Percentiles rank a stretch among this genome's conserved stretches.
Evolutionary conservation across 495 filamentous ascomycete genomes (phyloP).

Genomic region (Podospora pseudoanserina): DNA sequence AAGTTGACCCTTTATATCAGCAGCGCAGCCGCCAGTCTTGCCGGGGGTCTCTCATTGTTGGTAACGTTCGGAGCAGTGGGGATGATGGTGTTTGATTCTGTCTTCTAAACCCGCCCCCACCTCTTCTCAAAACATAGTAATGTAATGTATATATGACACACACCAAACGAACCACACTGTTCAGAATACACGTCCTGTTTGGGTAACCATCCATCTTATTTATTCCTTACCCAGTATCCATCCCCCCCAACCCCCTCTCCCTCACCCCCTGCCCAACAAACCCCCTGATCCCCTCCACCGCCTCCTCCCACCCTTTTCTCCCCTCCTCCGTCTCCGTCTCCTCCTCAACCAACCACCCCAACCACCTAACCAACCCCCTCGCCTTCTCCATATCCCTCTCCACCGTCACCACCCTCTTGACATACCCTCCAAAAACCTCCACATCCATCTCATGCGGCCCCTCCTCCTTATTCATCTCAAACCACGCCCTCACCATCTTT

Average conservation of each 20-base stretch:
- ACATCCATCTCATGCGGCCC: slow-evolving; percentile 77
- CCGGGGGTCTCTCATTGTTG: not conserved
- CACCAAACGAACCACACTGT: too few relatives aligned
- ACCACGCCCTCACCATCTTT: slow-evolving; percentile 59
- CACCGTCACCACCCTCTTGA: slow-evolving; percentile 62
- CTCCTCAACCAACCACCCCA: slow-evolving; percentile 66
- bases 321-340: slow-evolving; percentile 25
- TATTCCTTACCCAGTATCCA: slow-evolving; percentile 45
- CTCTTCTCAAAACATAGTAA: too few relatives aligned
- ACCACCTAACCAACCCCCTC: slow-evolving; percentile 54
- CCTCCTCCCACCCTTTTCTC: slow-evolving; percentile 41
- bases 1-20: slow-evolving; percentile 32
- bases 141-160: too few relatives aligned
- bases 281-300: slow-evolving; percentile 52
- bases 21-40: not conserved
- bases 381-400: slow-evolving; percentile 65
- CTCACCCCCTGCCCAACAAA: slow-evolving; percentile 58
- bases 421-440: slow-evolving; percentile 63
- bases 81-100: too few relatives aligned
- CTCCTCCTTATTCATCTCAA: slow-evolving; percentile 58
- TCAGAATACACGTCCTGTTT: too few relatives aligned
- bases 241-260: slow-evolving; percentile 59
- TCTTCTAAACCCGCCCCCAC: too few relatives aligned
- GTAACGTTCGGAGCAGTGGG: too few relatives aligned
- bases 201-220: too few relatives aligned